Evolutionary conservation across 1,284 basidiomycete species (phyloP), one percentile per base, ranked within the genome.

Genomic region (Tilletia setariae): DNA sequence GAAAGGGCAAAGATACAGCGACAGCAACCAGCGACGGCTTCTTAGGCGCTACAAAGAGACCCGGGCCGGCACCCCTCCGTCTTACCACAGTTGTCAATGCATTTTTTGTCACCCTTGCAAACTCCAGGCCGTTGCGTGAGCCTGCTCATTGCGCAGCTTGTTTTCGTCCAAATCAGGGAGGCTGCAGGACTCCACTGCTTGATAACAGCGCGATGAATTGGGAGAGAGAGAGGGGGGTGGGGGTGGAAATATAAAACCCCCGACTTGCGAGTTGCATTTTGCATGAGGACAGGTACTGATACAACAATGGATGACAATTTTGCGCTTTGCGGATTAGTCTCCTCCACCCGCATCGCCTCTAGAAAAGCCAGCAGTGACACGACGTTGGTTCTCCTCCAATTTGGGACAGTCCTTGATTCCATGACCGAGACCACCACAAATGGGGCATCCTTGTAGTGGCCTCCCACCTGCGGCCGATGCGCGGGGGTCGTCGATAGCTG

Each of bases 381-480:
- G 85, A 67, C 94, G 86, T 81, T 95, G 93, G 0, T 90, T 88
- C 74, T 98, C 95, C 84, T 98, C 95, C 70, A 97, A 85, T 83
- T 98, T 99, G 19, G 96, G 96, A 80, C 96, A 98, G 79, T 94
- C 93, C 9, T 90, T 89, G 68, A 98, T 91, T 28, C 88, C 89
- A 79, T 99, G 96, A 32, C 95, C 95, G 64, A 99, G 88, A 89
- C 93, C 96, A 81, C 96, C 96, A 85, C 96, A 99, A 43, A 98
- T 91, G 1, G 93, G 90, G 85, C 96, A 98, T 21, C 94, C 94
- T 71, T 89, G 90, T 73, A 93, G 84, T 21, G 56, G 51, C 2
- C 87, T 86, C 2, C 89, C 90, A 16, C 90, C 91, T 72, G 90
- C 89, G 0, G 87, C 89, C 65, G 92, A 88, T 15, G 69, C 35